A percentile compares a stretch with the other conserved stretches of the same genome.
phyloP scores from a whole-genome alignment of 2,329 filamentous ascomycete species.

The Cordyceps pruinosa region DNA sequence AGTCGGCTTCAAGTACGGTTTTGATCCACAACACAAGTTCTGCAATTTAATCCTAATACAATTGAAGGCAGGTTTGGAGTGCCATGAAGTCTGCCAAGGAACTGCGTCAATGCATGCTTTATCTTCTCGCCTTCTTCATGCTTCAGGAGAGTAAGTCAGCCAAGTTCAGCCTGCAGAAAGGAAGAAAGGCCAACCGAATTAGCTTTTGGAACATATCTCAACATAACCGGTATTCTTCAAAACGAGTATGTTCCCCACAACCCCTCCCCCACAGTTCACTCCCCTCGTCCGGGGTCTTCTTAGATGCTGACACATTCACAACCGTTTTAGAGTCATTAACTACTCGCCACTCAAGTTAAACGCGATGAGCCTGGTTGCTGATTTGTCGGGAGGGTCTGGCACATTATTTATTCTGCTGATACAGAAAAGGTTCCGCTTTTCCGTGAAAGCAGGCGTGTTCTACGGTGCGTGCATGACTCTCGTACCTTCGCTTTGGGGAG shows the following conservation, averaged over 20 bases:
- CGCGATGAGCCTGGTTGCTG: constrained; percentile 16
- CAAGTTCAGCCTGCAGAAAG: neutral
- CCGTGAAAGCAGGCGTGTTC: constrained; percentile 19
- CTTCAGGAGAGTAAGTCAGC: constrained; percentile 16
- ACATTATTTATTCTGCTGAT: constrained; percentile 16
- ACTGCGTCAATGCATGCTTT: constrained; percentile 17
- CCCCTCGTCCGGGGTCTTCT: neutral
- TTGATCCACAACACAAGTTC: neutral
- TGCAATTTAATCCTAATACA: neutral
- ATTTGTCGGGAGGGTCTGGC: constrained; percentile 16
- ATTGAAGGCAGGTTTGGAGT: constrained; percentile 16
- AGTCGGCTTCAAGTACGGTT: constrained; percentile 14
- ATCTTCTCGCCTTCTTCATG: constrained; percentile 19
- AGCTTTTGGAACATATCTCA: constrained; percentile 17
- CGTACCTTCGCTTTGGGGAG: constrained; percentile 16
- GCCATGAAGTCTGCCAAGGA: constrained; percentile 16
- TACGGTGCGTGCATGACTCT: constrained; percentile 18
- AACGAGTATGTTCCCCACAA: constrained; percentile 13
- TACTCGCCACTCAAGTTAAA: constrained; percentile 18
- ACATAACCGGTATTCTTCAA: constrained; percentile 17
- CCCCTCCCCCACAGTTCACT: neutral
- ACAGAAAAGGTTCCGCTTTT: constrained; percentile 18
- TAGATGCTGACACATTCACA: neutral
- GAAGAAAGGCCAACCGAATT: neutral
- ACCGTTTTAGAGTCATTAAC: constrained; percentile 14